Percentiles rank a stretch among this genome's conserved stretches.
phyloP scores from a whole-genome alignment of 2,329 filamentous ascomycete genomes.

The Trichoderma gracile region DNA sequence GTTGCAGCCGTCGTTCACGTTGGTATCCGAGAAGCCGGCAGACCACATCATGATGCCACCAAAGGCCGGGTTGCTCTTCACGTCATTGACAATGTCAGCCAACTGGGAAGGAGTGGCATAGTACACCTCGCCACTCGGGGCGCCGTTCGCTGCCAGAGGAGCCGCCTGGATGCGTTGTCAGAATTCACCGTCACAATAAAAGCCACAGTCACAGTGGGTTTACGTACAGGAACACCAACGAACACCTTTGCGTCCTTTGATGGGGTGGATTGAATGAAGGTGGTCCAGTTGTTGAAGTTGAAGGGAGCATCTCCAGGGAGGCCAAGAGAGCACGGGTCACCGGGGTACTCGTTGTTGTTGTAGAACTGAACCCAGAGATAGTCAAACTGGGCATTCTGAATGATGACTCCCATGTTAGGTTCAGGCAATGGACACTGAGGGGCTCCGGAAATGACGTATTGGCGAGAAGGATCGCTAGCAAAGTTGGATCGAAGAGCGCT shows the following conservation, averaged over 20 bases:
- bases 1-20: slow-evolving; percentile 40
- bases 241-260: slow-evolving; percentile 39
- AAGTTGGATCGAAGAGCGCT: slow-evolving; percentile 32
- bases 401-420: slow-evolving; percentile 46
- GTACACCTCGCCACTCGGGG: slow-evolving; percentile 30
- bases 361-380: slow-evolving; percentile 50
- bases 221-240: slow-evolving; percentile 34
- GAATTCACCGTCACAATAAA: too few relatives aligned
- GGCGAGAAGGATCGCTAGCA: slow-evolving; percentile 26
- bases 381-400: slow-evolving; percentile 36
- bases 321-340: slow-evolving; percentile 32
- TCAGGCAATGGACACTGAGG: slow-evolving; percentile 44
- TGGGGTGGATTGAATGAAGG: slow-evolving; percentile 32
- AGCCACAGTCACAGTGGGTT: background rate
- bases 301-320: slow-evolving; percentile 33
- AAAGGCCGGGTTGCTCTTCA: slow-evolving; percentile 36
- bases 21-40: slow-evolving; percentile 44
- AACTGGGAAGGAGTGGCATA: slow-evolving; percentile 34
- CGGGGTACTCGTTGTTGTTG: slow-evolving; percentile 46
- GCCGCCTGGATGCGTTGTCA: slow-evolving; percentile 25
- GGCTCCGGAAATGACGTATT: slow-evolving; percentile 48
- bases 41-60: slow-evolving; percentile 46
- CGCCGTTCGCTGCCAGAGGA: slow-evolving; percentile 29
- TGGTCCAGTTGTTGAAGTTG: slow-evolving; percentile 41
- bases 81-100: slow-evolving; percentile 34